A percentile compares a stretch with the other conserved stretches of the same genome.
Evolutionary conservation across 2,329 filamentous ascomycete genomes (phyloP).

Genomic region (Diaporthe nobilis): DNA sequence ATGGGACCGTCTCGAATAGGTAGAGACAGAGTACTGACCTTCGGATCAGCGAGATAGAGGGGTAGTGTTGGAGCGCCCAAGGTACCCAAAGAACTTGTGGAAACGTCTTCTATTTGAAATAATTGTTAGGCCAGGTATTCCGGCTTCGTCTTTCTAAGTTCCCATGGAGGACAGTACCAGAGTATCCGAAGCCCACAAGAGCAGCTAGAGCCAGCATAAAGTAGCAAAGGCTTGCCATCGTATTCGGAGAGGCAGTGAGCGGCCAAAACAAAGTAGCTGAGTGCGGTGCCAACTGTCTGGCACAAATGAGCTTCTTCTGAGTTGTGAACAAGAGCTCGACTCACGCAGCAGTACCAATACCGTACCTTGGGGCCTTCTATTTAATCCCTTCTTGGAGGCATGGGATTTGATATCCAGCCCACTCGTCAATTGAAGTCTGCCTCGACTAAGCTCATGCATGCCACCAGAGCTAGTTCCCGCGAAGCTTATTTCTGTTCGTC

Average conservation of each 20-base stretch:
- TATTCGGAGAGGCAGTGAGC: not conserved
- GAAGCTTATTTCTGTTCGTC: conserved; percentile 9
- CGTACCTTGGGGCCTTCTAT: not conserved
- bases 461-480: not conserved
- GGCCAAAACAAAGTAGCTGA: not conserved
- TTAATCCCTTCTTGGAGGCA: not conserved
- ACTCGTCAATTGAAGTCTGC: not conserved
- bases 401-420: not conserved
- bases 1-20: not conserved
- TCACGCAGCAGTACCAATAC: not conserved
- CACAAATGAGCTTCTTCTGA: not conserved
- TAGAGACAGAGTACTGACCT: not conserved
- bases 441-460: not conserved
- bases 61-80: not conserved
- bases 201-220: not conserved
- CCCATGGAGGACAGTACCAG: not conserved
- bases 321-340: not conserved
- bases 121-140: not conserved
- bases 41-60: not conserved
- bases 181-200: not conserved
- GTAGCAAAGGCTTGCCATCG: not conserved
- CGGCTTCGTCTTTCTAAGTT: too few species aligned
- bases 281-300: not conserved
- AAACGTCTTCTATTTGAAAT: not conserved
- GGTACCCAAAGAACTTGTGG: not conserved